Conservation (phyloP, 441 rosid species). For the Euphorbia celastroides region DNA sequence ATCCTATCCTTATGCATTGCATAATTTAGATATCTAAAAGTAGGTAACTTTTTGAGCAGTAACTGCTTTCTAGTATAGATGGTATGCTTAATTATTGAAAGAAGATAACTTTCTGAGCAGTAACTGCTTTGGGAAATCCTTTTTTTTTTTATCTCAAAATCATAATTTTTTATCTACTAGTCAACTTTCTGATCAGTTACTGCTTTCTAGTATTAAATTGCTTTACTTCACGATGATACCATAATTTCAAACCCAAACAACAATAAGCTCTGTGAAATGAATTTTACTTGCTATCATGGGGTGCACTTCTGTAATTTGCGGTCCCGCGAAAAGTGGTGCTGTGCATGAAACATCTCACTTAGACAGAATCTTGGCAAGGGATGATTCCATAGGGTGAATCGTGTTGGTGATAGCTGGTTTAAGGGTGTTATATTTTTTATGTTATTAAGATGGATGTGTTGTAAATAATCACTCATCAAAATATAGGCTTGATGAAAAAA, state of each 20-base stretch:
- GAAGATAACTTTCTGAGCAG: too few relatives aligned
- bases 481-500: slow-evolving; percentile 66
- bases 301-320: background rate
- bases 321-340: background rate
- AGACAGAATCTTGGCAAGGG: too few relatives aligned
- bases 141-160: too few relatives aligned
- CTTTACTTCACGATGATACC: background rate
- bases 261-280: slow-evolving; percentile 2
- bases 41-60: background rate
- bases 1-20: slow-evolving; percentile 3
- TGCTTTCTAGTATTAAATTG: too few relatives aligned
- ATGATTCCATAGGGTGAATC: too few relatives aligned
- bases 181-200: too few relatives aligned
- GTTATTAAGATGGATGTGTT: background rate
- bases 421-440: background rate
- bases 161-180: too few relatives aligned
- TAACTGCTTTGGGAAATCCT: too few relatives aligned
- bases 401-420: too few relatives aligned
- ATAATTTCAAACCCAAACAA: background rate
- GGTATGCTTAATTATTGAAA: too few relatives aligned
- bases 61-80: background rate
- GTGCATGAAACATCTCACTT: too few relatives aligned
- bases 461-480: slow-evolving; percentile 11
- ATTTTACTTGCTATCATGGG: background rate
- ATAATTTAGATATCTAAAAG: background rate